These are phyloP conservation scores for Rhizopus sp. DNA, from an alignment of 371 early-diverging fungal species.

Conservation along the genomic window DNA sequence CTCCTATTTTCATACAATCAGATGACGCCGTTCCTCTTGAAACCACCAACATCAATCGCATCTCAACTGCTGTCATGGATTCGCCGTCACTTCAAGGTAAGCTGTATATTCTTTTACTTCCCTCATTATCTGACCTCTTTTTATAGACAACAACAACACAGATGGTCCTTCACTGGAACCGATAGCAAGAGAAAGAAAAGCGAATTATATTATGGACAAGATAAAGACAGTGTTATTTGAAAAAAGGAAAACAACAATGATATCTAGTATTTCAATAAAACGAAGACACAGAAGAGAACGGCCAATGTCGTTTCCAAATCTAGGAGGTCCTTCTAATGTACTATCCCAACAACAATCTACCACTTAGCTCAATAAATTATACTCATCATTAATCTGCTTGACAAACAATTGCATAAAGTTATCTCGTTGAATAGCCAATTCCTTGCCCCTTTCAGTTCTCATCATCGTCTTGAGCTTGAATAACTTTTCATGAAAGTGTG, in stretches of 20 bases:
- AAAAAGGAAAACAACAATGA: constrained; percentile 35
- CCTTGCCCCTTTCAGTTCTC: constrained; percentile 55
- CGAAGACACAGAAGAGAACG: constrained; percentile 19
- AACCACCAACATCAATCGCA: neutral
- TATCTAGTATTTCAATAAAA: constrained; percentile 7
- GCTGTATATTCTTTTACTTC: too few relatives aligned
- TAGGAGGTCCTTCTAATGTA: neutral
- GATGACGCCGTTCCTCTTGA: too few relatives aligned
- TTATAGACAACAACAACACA: too few relatives aligned
- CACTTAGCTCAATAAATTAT: constrained; percentile 15
- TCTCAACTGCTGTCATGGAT: neutral
- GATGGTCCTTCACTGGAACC: too few relatives aligned
- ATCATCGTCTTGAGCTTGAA: constrained; percentile 61
- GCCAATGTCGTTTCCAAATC: constrained; percentile 42
- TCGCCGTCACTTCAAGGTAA: neutral
- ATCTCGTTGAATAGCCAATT: constrained; percentile 57
- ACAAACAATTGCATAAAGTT: constrained; percentile 57
- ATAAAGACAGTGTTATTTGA: constrained; percentile 45
- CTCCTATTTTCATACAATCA: neutral
- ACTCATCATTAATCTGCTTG: constrained; percentile 52
- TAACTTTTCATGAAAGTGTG: constrained; percentile 77
- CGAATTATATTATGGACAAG: constrained; percentile 36
- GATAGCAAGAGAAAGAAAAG: constrained; percentile 12
- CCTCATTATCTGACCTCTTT: too few relatives aligned
- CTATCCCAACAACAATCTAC: neutral